These are phyloP conservation scores for Trichoderma virens DNA, from an alignment of 495 filamentous ascomycete genomes.

Conservation along the genomic window DNA sequence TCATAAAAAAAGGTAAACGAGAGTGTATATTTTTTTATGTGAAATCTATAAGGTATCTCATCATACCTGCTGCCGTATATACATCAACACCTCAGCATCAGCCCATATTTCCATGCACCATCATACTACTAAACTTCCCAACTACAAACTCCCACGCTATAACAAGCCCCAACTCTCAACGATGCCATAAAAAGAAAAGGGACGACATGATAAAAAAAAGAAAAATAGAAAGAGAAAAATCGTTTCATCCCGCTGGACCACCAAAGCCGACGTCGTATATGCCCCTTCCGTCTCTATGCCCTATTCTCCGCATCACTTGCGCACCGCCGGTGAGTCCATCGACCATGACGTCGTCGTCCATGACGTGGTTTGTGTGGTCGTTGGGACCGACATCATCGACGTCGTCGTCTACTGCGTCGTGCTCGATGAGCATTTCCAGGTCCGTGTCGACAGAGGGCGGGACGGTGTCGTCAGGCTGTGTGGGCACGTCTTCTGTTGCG, in stretches of 20 bases:
- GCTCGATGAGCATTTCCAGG: constrained; percentile 46
- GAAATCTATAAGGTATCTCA: neutral
- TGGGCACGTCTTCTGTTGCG: constrained; percentile 21
- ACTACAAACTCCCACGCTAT: too few species aligned
- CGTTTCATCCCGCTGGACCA: constrained; percentile 8
- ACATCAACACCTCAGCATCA: neutral
- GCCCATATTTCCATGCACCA: neutral
- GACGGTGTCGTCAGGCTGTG: constrained; percentile 20
- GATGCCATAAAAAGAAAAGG: neutral
- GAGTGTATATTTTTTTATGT: neutral
- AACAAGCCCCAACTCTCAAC: constrained; percentile 1
- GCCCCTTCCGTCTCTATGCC: constrained; percentile 19
- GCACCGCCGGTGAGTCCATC: neutral
- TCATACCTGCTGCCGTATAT: neutral
- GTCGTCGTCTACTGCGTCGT: constrained; percentile 27
- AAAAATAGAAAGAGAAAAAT: neutral
- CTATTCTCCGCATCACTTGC: constrained; percentile 6
- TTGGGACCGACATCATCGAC: constrained; percentile 15
- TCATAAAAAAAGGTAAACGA: too few species aligned
- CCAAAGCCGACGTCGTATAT: constrained; percentile 24
- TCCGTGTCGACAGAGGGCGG: constrained; percentile 38
- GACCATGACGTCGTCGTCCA: constrained; percentile 17
- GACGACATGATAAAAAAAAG: neutral
- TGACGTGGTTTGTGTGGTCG: constrained; percentile 25
- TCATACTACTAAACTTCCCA: neutral